These are phyloP conservation scores for Gautieria morchelliformis DNA, from an alignment of 768 basidiomycete genomes.

Conservation along the genomic window DNA sequence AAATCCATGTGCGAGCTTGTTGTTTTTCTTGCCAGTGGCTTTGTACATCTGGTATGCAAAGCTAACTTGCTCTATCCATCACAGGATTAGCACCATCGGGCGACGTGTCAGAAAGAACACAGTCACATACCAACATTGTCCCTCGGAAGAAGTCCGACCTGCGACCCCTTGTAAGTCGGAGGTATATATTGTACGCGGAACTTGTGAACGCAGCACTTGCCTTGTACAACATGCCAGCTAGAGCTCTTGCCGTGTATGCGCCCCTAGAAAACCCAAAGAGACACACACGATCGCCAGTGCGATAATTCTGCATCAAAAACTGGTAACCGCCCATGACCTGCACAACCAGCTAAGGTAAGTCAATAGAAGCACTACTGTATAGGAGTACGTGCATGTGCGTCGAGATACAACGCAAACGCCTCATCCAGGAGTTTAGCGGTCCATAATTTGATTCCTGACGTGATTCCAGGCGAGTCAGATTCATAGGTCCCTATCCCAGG, in stretches of 20 bases:
- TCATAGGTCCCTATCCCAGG: constrained; percentile 42
- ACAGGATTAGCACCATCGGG: not conserved
- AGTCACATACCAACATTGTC: constrained; percentile 37
- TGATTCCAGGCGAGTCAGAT: constrained; percentile 53
- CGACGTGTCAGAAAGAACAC: not conserved
- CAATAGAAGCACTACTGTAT: not conserved
- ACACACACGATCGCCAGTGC: constrained; percentile 63
- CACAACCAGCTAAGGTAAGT: no score
- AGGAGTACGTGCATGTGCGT: constrained; percentile 36
- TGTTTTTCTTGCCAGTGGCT: constrained; percentile 29
- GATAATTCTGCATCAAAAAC: constrained; percentile 73
- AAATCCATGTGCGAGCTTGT: constrained; percentile 50
- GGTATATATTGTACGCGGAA: not conserved
- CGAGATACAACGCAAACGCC: constrained; percentile 67
- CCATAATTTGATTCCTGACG: constrained; percentile 51
- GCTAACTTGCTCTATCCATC: constrained; percentile 40
- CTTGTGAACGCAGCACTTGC: constrained; percentile 22
- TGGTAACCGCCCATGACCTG: constrained; percentile 57
- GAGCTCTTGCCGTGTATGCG: constrained; percentile 56
- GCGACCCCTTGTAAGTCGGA: not conserved
- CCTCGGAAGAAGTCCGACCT: constrained; percentile 64
- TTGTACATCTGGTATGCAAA: constrained; percentile 72
- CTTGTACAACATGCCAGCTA: constrained; percentile 69
- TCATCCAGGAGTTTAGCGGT: constrained; percentile 52
- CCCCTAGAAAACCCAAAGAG: constrained; percentile 75